These are phyloP conservation scores for Solanum paucissectum DNA, from an alignment of 257 asterid genomes.

Conservation along the genomic window DNA sequence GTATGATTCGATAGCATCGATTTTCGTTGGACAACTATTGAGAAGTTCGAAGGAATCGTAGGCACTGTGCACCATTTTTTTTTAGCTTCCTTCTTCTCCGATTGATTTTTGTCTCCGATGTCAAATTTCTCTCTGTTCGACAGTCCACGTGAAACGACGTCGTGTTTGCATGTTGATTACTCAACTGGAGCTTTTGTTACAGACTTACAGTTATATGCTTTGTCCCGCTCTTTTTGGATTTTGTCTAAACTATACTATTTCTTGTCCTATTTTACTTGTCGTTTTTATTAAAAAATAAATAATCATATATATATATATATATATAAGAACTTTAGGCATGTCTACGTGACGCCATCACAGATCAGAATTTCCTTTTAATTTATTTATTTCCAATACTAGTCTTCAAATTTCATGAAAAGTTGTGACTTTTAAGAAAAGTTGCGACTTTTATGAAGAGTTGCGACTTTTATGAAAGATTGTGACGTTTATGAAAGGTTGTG, in stretches of 20 bases:
- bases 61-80: slow-evolving; percentile 88
- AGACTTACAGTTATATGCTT: background rate
- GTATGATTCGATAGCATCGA: slow-evolving; percentile 82
- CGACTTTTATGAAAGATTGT: no score
- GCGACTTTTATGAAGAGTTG: no score
- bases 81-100: background rate
- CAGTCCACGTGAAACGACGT: background rate
- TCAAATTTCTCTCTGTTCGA: background rate
- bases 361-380: no score
- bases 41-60: slow-evolving; percentile 73
- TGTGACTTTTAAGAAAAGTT: no score
- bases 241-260: background rate
- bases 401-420: no score
- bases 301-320: no score
- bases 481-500: no score
- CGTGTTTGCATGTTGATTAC: background rate
- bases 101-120: background rate
- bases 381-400: no score
- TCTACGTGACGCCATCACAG: no score
- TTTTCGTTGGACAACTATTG: slow-evolving; percentile 39
- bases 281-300: background rate
- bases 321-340: no score
- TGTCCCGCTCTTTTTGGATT: background rate
- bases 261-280: background rate
- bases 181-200: background rate